These are phyloP conservation scores for Aspergillus uvarum DNA, from an alignment of 2,329 filamentous ascomycete genomes.

Conservation along the genomic window DNA sequence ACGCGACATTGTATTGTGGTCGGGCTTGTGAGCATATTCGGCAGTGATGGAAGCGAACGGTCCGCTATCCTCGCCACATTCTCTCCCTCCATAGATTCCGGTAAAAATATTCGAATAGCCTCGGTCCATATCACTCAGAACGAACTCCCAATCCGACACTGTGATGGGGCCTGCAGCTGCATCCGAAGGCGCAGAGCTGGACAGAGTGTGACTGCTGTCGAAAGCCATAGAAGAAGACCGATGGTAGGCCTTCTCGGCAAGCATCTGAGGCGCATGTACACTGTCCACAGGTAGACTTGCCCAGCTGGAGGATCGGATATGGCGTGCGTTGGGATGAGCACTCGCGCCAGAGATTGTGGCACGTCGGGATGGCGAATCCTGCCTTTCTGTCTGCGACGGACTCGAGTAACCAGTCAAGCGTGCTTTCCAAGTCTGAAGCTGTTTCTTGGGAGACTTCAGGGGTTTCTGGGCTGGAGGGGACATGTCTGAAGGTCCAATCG, in stretches of 20 bases:
- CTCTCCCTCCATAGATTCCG: conserved; percentile 48
- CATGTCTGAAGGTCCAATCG: conserved; percentile 31
- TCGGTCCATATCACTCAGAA: conserved; percentile 76
- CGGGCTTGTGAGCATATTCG: conserved; percentile 31
- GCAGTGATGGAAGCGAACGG: conserved; percentile 37
- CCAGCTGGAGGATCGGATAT: conserved; percentile 35
- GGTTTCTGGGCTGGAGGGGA: conserved; percentile 33
- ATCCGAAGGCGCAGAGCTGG: conserved; percentile 48
- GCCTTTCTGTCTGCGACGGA: conserved; percentile 22
- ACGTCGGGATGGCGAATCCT: conserved; percentile 28
- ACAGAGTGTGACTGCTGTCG: conserved; percentile 29
- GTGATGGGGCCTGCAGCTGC: conserved; percentile 48
- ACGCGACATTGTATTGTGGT: conserved; percentile 18
- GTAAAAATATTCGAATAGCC: conserved; percentile 75
- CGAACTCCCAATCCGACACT: conserved; percentile 75
- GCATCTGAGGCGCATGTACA: conserved; percentile 16
- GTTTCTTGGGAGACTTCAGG: conserved; percentile 35
- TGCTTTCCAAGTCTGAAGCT: conserved; percentile 38
- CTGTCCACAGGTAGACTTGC: conserved; percentile 29
- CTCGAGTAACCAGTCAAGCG: conserved; percentile 29
- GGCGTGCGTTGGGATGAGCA: conserved; percentile 24
- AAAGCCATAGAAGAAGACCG: conserved; percentile 52
- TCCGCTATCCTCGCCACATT: conserved; percentile 37
- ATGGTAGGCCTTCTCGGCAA: conserved; percentile 19
- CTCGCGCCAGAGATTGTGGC: conserved; percentile 36